Conservation (phyloP, 1,284 basidiomycete species). For the Fomitopsis palustris region DNA sequence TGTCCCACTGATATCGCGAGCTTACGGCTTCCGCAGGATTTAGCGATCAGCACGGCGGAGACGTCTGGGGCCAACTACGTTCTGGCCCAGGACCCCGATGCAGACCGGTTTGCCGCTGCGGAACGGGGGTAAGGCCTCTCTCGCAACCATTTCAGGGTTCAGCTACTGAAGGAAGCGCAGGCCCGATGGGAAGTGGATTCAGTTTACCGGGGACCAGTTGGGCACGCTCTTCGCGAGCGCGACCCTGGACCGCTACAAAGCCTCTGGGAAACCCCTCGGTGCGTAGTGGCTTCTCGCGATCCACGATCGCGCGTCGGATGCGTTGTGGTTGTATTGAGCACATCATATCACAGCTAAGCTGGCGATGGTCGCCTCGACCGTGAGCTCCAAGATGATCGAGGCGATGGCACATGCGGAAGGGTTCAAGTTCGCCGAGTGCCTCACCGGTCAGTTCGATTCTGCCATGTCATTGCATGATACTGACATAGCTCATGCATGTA, state of each 20-base stretch:
- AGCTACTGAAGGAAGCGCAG: slow-evolving; percentile 30
- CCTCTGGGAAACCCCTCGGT: slow-evolving; percentile 57
- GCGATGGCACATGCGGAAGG: slow-evolving; percentile 71
- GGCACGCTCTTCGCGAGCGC: slow-evolving; percentile 72
- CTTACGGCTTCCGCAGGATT: slow-evolving; percentile 49
- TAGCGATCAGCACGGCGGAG: slow-evolving; percentile 63
- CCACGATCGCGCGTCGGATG: too few relatives aligned
- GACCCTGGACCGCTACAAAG: slow-evolving; percentile 56
- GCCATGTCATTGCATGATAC: not conserved
- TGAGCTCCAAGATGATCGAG: slow-evolving; percentile 85
- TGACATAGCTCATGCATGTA: not conserved
- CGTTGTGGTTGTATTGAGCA: too few relatives aligned
- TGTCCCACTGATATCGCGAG: not conserved
- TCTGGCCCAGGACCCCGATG: slow-evolving; percentile 83
- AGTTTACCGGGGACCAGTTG: slow-evolving; percentile 84
- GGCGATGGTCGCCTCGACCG: slow-evolving; percentile 83
- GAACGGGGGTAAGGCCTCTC: slow-evolving; percentile 50
- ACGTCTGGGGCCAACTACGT: slow-evolving; percentile 53
- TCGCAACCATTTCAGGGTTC: not conserved
- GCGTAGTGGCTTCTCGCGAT: slow-evolving; percentile 8
- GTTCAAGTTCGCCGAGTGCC: slow-evolving; percentile 78
- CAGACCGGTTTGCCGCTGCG: slow-evolving; percentile 81
- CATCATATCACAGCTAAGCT: slow-evolving; percentile 45
- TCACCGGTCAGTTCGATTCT: slow-evolving; percentile 58
- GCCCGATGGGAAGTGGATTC: slow-evolving; percentile 53